phyloP scores from a whole-genome alignment of 495 filamentous ascomycete genomes.

The Annulohypoxylon nitens region DNA sequence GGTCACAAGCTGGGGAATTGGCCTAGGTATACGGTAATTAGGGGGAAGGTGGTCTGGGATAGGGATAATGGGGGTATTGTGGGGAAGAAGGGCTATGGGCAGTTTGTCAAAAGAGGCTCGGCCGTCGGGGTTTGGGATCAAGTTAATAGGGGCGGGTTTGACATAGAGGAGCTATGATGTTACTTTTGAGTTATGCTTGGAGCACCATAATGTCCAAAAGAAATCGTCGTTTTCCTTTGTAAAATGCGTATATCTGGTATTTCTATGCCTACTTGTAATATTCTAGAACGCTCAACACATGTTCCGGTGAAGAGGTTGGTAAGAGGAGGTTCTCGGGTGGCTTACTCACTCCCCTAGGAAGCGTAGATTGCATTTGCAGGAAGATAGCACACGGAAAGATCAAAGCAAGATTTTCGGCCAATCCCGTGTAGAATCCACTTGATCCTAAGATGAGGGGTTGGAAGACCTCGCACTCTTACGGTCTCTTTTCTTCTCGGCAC shows the following conservation, averaged over 20 bases:
- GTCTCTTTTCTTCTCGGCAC: neutral
- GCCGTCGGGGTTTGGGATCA: conserved; percentile 1
- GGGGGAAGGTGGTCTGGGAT: neutral
- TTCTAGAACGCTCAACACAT: no score
- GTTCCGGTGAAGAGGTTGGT: no score
- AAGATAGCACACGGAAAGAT: neutral
- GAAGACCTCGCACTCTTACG: neutral
- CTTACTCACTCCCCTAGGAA: neutral
- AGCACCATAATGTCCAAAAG: no score
- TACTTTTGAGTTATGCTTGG: no score
- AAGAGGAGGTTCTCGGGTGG: neutral
- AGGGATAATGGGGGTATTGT: neutral
- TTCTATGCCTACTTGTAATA: neutral
- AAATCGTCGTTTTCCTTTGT: no score
- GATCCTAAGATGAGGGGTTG: neutral
- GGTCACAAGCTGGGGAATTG: neutral
- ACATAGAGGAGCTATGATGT: neutral
- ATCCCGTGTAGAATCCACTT: neutral
- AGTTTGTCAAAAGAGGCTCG: neutral
- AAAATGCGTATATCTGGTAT: no score
- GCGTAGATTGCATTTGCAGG: neutral
- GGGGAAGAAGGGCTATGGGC: neutral
- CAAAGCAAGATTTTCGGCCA: neutral
- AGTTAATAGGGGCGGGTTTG: neutral
- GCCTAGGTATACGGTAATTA: neutral